Base-by-base conservation (phyloP, 495 filamentous ascomycete species). In the Hypomontagnella monticulosa region DNA sequence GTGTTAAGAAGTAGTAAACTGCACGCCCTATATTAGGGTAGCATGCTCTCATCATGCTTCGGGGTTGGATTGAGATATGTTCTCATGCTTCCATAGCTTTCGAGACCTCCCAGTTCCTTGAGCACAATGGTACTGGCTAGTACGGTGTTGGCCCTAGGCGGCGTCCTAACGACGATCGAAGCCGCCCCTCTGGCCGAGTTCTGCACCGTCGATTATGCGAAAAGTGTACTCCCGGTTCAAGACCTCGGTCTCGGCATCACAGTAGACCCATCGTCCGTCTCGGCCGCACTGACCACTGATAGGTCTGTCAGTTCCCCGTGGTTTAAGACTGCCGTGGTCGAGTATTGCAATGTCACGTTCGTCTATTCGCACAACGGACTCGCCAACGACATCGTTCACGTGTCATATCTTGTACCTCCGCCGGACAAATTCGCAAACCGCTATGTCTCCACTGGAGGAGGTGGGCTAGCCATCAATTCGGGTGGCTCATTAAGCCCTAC, bases 321-420 rank as follows among this genome's bases (percentile, higher is more conserved):
- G 58, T 77, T 53, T 46, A 55, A 65, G 0, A 44, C 61, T 58
- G 30, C 57, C 4, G 57, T 56, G 16, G 49, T 66, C 34, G 57
- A 71, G 34, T 81, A 77, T 60, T 83, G 80, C 70, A 81, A 82
- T 46, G 67, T 82, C 60, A 81, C 80, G 2, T 72, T 83, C 16
- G 62, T 79, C 6, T 82, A 83, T 43, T 75, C 74, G 2, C 81
- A 81, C 47, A 44, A 73, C 34, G 78, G 78, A 11, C 49, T 62
- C 5, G 32, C 18, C 27, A 70, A 70, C 27, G 80, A 79, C 38
- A 33, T 65, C 18, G 74, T 80, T 12, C 66, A 74, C 18, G 66
- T 83, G 0, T 63, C 76, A 23, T 78, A 76, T 57, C 80, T 74
- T 67, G 50, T 84, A 4, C 80, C 81, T 1, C 63, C 67, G 2